phyloP scores from a whole-genome alignment of 257 asterid species.

The Verbascum thapsus region DNA sequence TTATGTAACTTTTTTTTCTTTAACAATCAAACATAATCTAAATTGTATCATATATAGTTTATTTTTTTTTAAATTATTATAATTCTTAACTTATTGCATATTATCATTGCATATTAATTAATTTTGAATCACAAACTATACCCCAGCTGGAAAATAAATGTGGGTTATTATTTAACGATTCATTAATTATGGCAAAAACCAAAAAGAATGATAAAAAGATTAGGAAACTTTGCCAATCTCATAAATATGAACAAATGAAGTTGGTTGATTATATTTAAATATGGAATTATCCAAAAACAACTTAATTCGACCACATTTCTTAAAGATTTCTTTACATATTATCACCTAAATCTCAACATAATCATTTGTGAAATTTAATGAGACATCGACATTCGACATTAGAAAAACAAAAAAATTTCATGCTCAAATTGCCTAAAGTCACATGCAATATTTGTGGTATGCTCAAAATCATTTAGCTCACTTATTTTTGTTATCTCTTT shows the following conservation, averaged over 20 bases:
- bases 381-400: conserved; percentile 19
- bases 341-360: conserved; percentile 4
- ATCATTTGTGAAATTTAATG: conserved; percentile 22
- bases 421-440: conserved; percentile 30
- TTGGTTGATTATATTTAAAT: not conserved
- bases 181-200: not conserved
- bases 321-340: not conserved
- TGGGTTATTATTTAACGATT: too few species aligned
- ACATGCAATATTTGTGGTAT: conserved; percentile 39
- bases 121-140: too few species aligned
- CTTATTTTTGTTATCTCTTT: conserved; percentile 20
- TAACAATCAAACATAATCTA: too few species aligned
- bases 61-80: too few species aligned
- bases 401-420: conserved; percentile 16
- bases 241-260: not conserved
- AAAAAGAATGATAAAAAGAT: not conserved
- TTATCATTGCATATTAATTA: too few species aligned
- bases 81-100: too few species aligned
- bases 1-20: too few species aligned
- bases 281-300: not conserved
- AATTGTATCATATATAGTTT: too few species aligned
- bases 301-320: not conserved
- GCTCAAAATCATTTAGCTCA: conserved; percentile 27
- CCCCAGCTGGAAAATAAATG: too few species aligned
- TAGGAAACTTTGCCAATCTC: not conserved